Conservation (phyloP, 2,329 filamentous ascomycete genomes). For the Aspergillus puulaauensis region DNA sequence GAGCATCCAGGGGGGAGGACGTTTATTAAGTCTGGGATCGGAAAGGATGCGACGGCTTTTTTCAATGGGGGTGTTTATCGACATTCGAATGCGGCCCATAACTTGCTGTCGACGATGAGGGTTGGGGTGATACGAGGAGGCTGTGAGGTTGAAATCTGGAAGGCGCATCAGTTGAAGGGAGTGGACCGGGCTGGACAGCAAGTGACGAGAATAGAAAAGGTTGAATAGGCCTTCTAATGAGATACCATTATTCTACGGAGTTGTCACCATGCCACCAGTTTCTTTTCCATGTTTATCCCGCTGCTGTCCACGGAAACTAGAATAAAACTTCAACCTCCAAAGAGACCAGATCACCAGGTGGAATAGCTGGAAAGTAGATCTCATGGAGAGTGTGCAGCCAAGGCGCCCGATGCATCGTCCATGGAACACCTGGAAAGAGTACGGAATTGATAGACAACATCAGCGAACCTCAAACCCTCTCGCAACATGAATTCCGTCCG, state of each 20-base stretch:
- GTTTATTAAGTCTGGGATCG: conserved; percentile 5
- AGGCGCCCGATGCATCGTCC: no score
- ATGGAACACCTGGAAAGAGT: no score
- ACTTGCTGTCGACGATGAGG: conserved; percentile 82
- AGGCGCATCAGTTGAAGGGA: conserved; percentile 68
- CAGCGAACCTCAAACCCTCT: background rate
- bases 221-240: no score
- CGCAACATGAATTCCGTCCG: background rate
- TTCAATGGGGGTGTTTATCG: conserved; percentile 19
- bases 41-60: conserved; percentile 15
- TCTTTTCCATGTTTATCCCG: no score
- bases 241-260: no score
- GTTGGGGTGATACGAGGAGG: conserved; percentile 83
- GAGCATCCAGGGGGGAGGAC: conserved; percentile 14
- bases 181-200: conserved; percentile 75
- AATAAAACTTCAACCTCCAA: no score
- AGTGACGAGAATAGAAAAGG: conserved; percentile 62
- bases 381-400: no score
- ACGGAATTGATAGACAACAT: background rate
- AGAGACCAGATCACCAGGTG: no score
- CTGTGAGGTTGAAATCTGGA: conserved; percentile 91
- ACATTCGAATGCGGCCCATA: conserved; percentile 66
- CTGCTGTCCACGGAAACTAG: no score
- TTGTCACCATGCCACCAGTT: no score
- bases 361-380: no score